Evolutionary conservation across 2,329 filamentous ascomycete species (phyloP).

Genomic region (Aspergillus sojae): DNA sequence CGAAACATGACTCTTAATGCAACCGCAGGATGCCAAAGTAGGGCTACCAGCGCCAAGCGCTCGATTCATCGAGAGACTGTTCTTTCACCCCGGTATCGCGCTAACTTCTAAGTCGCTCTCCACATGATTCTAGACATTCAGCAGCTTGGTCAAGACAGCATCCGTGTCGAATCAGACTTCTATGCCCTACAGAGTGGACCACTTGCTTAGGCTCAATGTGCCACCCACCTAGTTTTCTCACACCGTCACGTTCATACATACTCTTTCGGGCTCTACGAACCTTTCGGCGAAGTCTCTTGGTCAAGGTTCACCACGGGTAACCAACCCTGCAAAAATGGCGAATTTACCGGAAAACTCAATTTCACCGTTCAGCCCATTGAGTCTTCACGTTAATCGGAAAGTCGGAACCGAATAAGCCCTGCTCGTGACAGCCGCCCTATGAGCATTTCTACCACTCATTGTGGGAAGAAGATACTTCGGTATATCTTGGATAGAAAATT

Average conservation of each 20-base stretch:
- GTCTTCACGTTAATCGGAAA: not conserved
- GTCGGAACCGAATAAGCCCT: not conserved
- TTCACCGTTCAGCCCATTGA: not conserved
- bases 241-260: not conserved
- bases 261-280: not conserved
- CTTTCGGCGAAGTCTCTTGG: not conserved
- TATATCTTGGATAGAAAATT: not conserved
- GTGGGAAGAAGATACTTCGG: not conserved
- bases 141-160: not conserved
- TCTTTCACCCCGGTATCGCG: not conserved
- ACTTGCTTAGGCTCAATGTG: not conserved
- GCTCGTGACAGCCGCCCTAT: not conserved
- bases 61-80: not conserved
- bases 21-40: not conserved
- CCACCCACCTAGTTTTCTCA: not conserved
- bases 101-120: not conserved
- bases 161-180: not conserved
- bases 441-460: not conserved
- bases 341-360: not conserved
- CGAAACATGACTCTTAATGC: not conserved
- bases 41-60: not conserved
- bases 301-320: not conserved
- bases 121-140: slow-evolving; percentile 1
- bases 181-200: not conserved
- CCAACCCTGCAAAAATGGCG: not conserved